Evolutionary conservation across 805 yeast genomes (phyloP), one percentile per base, ranked within the genome.

Genomic region (Candida hungchunana): DNA sequence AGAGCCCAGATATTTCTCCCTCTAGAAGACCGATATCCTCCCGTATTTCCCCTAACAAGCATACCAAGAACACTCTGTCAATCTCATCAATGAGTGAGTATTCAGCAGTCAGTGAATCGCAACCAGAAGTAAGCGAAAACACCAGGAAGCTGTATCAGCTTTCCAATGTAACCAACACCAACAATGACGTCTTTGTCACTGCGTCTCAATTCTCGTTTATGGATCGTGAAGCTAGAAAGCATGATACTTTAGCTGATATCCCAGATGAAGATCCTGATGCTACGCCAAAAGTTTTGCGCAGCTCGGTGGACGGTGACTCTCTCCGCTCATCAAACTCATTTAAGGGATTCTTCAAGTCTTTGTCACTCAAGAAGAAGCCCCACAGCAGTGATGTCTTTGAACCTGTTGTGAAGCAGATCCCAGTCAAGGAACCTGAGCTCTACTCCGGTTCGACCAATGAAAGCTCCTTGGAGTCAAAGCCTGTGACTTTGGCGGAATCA

Each of bases 141-240:
- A 29, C 32, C 14, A 39, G 36, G 18, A 39, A 41, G 22, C 10
- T 49, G 6, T 50, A 51, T 28, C 46, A 43, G 18, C 24, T 51
- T 23, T 44, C 52, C 1, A 24, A 26, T 7, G 34, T 25, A 7
- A 41, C 51, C 3, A 32, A 31, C 5, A 43, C 56, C 4, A 42
- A 44, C 26, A 55, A 50, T 16, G 69, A 64, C 22, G 56, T 60
- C 4, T 65, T 53, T 47, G 63, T 60, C 11, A 64, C 70, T 2
- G 70, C 70, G 1, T 52, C 64, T 0, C 67, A 65, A 36, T 55
- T 65, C 18, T 50, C 59, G 7, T 39, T 55, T 9, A 27, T 50
- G 37, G 54, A 38, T 14, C 41, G 29, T 18, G 21, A 38, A 24
- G 31, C 31, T 21, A 34, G 36, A 34, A 20, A 8, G n/a, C n/a